Evolutionary conservation across 176 grass and related monocot genomes (phyloP).

Genomic region (Carex pumila): DNA sequence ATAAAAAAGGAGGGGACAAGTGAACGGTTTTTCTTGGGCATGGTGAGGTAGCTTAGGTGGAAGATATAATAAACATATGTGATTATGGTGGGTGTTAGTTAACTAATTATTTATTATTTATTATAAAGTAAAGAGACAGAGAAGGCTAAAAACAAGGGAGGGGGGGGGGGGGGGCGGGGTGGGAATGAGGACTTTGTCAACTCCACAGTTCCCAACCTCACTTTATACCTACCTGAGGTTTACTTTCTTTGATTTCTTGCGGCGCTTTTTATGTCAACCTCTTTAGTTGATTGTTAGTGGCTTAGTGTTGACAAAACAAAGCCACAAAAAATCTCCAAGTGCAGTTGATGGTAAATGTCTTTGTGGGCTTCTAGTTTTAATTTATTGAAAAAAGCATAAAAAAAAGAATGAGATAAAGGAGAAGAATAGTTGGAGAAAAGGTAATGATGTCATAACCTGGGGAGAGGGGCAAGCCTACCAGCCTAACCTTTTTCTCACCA

Average conservation of each 20-base stretch:
- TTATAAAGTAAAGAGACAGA: slow-evolving; percentile 13
- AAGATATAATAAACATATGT: slow-evolving; percentile 18
- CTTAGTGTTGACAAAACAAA: not conserved
- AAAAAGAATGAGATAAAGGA: slow-evolving; percentile 7
- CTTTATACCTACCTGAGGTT: slow-evolving; percentile 68
- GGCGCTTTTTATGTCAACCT: slow-evolving; percentile 6
- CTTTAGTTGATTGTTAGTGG: not conserved
- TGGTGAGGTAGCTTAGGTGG: slow-evolving; percentile 13
- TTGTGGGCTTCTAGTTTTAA: not conserved
- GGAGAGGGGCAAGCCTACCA: slow-evolving; percentile 41
- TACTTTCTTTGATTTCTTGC: slow-evolving; percentile 15
- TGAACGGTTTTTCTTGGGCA: slow-evolving; percentile 15
- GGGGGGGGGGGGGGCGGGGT: not conserved
- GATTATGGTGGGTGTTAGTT: slow-evolving; percentile 27
- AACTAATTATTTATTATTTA: not conserved
- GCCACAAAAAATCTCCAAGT: not conserved
- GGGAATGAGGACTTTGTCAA: slow-evolving; percentile 24
- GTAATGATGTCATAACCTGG: slow-evolving; percentile 52
- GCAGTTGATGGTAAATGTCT: not conserved
- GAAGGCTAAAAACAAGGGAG: not conserved
- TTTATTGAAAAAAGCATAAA: not conserved
- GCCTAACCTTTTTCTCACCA: slow-evolving; percentile 69
- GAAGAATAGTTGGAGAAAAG: slow-evolving; percentile 28
- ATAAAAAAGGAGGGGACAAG: slow-evolving; percentile 9
- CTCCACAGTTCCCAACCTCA: slow-evolving; percentile 34